Evolutionary conservation across 352 stramenopile species (phyloP), one percentile per base, ranked within the genome.

Genomic region (Phytophthora chlamydospora): DNA sequence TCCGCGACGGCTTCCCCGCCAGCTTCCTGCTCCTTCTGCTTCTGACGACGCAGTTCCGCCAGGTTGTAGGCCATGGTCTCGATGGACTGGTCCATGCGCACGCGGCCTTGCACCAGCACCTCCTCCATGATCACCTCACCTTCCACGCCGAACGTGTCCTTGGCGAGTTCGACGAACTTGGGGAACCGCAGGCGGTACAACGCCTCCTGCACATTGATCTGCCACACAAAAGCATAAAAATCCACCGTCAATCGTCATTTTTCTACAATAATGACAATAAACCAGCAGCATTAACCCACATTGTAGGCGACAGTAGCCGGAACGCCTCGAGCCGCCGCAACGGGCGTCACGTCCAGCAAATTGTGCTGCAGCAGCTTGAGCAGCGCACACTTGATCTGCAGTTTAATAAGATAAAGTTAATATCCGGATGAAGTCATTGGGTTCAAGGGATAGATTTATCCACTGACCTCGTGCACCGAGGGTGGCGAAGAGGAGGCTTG

Each of bases 311-410:
- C 62, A 12, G 56, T 65, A n/a, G 35, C 49, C 17, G 34, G 43
- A n/a, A 33, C 46, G 38, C 68, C 70, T 50, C 47, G 62, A 48
- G 40, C 39, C 4, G 61, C 56, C n/a, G 68, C 36, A 31, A 83
- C 76, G 12, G 77, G 72, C 40, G 75, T 76, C 44, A 94, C 77
- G n/a, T 73, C 59, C 42, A 96, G 66, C 58, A 95, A 33, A 67
- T 96, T 96, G 72, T 96, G 88, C 69, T 96, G 88, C 66, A 96
- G 68, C 50, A 96, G 68, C 73, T 93, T 95, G 46, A 96, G 81
- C 57, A 96, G 54, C 39, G 76, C 84, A 46, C 78, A 83, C 58
- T 93, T 96, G 69, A 96, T 73, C 68, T 88, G 54, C 58, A 53
- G 36, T 16, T 57, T 27, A 33, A 5, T 10, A 45, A 50, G 2